phyloP scores from a whole-genome alignment of 371 early-diverging fungal genomes.

The Mucor mucedo region DNA sequence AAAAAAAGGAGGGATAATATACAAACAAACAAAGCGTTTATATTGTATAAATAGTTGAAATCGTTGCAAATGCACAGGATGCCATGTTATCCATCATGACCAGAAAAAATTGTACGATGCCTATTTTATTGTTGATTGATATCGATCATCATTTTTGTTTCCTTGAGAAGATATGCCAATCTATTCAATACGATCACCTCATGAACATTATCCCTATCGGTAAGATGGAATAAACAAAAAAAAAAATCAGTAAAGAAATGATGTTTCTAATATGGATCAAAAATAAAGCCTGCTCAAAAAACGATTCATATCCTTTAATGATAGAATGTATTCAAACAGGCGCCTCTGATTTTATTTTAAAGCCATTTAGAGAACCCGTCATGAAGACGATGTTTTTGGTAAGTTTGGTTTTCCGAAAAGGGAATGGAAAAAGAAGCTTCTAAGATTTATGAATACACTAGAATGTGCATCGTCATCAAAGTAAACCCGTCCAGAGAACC shows the following conservation, averaged over 20 bases:
- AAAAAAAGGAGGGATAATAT: background rate
- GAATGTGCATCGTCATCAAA: slow-evolving; percentile 2
- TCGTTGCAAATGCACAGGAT: background rate
- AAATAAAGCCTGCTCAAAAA: slow-evolving; percentile 40
- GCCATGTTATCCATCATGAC: slow-evolving; percentile 10
- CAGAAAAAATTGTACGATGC: background rate
- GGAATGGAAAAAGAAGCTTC: background rate
- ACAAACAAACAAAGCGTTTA: background rate
- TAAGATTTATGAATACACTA: slow-evolving; percentile 3
- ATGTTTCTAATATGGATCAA: slow-evolving; percentile 3
- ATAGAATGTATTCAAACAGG: slow-evolving; percentile 50
- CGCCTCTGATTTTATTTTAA: slow-evolving; percentile 59
- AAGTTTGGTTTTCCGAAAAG: slow-evolving; percentile 13
- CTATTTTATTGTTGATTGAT: slow-evolving; percentile 2
- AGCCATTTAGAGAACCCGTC: slow-evolving; percentile 51
- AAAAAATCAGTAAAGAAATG: background rate
- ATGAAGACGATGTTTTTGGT: slow-evolving; percentile 62
- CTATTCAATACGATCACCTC: slow-evolving; percentile 1
- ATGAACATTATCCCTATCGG: slow-evolving; percentile 5
- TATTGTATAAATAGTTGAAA: background rate
- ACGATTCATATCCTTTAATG: slow-evolving; percentile 43
- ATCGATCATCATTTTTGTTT: slow-evolving; percentile 1
- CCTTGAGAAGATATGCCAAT: slow-evolving; percentile 11
- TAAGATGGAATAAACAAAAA: background rate
- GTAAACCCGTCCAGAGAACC: slow-evolving; percentile 1